Base-by-base conservation (phyloP, 805 yeast genomes). In the Kodamaea sagamina region DNA sequence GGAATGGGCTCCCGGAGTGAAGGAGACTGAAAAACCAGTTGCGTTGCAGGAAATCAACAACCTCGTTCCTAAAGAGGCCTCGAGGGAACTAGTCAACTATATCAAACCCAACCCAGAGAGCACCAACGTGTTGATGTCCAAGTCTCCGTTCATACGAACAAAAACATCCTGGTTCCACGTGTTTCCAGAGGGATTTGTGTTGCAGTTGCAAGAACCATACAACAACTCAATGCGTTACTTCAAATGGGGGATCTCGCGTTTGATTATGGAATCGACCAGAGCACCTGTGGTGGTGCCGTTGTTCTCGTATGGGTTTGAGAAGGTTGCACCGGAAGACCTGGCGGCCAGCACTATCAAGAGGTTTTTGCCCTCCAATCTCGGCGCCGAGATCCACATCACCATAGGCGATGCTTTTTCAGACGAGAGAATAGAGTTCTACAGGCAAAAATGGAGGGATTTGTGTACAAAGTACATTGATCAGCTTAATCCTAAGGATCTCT, bases 101-200 rank as follows among this genome's bases (percentile, higher is more conserved):
- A 51, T 56, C 10, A 56, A 50, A 36, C 72, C 74, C 2, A 44
- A 49, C 10, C 50, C 69, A 1, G 65, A 61, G 24, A 47, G 65
- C 9, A 58, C 65, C 17, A 58, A 54, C 39, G 50, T 63, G 1
- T 53, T 71, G 36, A 50, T 52, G 50, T 41, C 50, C 22, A 52
- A 52, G 25, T 55, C 72, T 1, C 92, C 92, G 2, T 70, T 85
- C 25, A 66, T 78, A 19, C 68, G 90, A 43, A 63, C 73, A 11
- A 79, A 77, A 46, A 84, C 93, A 0, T 80, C 88, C 0, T 92
- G 98, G 98, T 79, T 93, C 46, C 98, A 92, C 60, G 80, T 89
- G 3, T 92, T 88, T 63, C 99, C 99, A 0, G 99, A 92, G 62
- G 96, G 95, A 0, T 88, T 84, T 60, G 98, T 92, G 4, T 77